Percentiles rank a stretch among this genome's conserved stretches.
These are phyloP conservation scores for Suhomyces wounanorum DNA, from an alignment of 1,139 yeast genomes.

Conservation along the genomic window DNA sequence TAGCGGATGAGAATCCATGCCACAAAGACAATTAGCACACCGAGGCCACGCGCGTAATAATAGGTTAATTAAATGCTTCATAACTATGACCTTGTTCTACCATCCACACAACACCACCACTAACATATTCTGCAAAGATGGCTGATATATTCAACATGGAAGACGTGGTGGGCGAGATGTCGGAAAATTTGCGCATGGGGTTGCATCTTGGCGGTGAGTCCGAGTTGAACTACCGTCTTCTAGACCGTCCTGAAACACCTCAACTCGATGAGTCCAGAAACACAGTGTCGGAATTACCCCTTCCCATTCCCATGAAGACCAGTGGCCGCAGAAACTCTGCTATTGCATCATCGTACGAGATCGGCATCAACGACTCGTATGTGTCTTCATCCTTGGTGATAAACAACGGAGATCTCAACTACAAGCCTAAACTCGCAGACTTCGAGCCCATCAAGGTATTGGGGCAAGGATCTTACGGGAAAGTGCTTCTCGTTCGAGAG, in stretches of 20 bases:
- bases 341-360: constrained; percentile 27
- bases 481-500: constrained; percentile 43
- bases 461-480: constrained; percentile 48
- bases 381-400: constrained; percentile 20
- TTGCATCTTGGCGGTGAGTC: not conserved
- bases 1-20: no score
- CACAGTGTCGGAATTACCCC: constrained; percentile 21
- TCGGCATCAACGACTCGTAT: constrained; percentile 25
- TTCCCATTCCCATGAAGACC: constrained; percentile 19
- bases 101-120: not conserved
- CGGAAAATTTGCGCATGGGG: not conserved
- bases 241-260: constrained; percentile 13
- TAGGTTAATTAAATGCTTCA: not conserved
- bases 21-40: not conserved
- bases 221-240: constrained; percentile 18
- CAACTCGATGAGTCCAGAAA: constrained; percentile 16
- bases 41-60: not conserved
- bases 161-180: constrained; percentile 16
- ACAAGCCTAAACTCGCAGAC: constrained; percentile 27
- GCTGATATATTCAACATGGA: constrained; percentile 23
- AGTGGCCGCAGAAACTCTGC: constrained; percentile 19
- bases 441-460: constrained; percentile 42
- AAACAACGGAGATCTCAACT: constrained; percentile 11
- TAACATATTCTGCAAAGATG: constrained; percentile 9
- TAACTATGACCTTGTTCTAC: not conserved